Base-by-base conservation (phyloP, 306 rosid genomes). In the Spatholobus suberectus region DNA sequence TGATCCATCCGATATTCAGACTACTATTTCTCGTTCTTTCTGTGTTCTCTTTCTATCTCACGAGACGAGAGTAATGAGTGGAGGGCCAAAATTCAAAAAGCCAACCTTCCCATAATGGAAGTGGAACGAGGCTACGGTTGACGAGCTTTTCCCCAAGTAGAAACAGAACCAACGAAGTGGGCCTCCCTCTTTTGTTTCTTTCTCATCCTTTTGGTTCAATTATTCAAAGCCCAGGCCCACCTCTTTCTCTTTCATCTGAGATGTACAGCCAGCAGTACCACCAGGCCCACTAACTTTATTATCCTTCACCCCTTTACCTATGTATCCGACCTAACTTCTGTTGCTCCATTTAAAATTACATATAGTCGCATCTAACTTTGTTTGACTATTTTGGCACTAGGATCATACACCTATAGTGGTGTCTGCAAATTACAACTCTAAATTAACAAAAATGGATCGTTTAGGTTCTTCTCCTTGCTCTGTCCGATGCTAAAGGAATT, bases 181-280 rank as follows among this genome's bases (percentile, higher is more conserved):
- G 90, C 89, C 93, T 74, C 73, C 35, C 85, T 62, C 75, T 59
- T 51, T 70, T 63, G n/a, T 70, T 13, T 78, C 17, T 38, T 32
- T 77, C 32, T 76, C 70, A 8, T 26, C 49, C 46, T 5, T 23
- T 23, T 83, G 43, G 5, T 23, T 82, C 70, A 89, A 90, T 90
- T 77, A 88, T 87, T 61, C 79, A 78, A n/a, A 80, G 96, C 92
- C 93, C 96, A 91, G 96, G 90, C 94, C 97, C 94, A 93, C 92
- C 74, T 20, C 14, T 68, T 62, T 5, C 52, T 73, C 71, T 73
- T 54, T 32, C 17, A 35, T 51, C 20, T 32, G 4, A 4, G 34
- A 2, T n/a, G 55, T 44, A 0, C 26, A 12, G 34, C 12, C 34
- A 9, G 14, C 14, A 27, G 79, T 77, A 68, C 84, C 79, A 14